Evolutionary conservation across 2,329 filamentous ascomycete genomes (phyloP), one percentile per base, ranked within the genome.

Genomic region (Botrytis elliptica): DNA sequence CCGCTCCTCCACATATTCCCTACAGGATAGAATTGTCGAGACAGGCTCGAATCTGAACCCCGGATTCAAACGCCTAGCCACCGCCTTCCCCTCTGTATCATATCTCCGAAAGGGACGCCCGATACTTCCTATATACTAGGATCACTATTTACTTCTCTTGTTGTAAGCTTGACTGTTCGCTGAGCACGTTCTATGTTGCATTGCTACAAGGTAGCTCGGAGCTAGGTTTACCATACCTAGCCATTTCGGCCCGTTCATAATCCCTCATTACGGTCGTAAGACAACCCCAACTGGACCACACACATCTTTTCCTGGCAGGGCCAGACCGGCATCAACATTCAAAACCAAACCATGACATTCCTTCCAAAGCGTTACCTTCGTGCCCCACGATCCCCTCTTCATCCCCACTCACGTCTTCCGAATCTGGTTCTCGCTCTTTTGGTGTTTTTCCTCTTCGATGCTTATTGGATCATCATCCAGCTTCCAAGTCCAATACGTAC

Each of bases 351-450:
- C 55, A 70, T 70, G 68, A 46, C 42, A 38, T 63, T 72, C 40
- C 63, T 60, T 69, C 66, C 65, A 12, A 52, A 36, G 29, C 66
- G 71, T 29, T 73, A 70, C 12, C 36, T 70, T 33, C 71, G 66
- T 42, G 38, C 71, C 64, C 65, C 42, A 40, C 71, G 71, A 59
- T 70, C 65, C 18, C 44, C 33, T 46, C 59, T 68, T n/a, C 62
- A 44, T 67, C n/a, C 62, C n/a, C 62, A 42, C 20, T 73, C 65
- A 8, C 64, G 65, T 36, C 12, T 73, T n/a, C n/a, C 52, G 33
- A 69, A 63, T 44, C 16, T 55, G 25, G 42, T 49, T 33, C 55
- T 73, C 40, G 33, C 46, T 8, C 29, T 70, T 38, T 12, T 63
- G 10, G 20, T 70, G 0, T 18, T 73, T 22, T 29, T 38, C 22